Conservation (phyloP, 2,329 filamentous ascomycete genomes). For the Fusarium zealandicum region DNA sequence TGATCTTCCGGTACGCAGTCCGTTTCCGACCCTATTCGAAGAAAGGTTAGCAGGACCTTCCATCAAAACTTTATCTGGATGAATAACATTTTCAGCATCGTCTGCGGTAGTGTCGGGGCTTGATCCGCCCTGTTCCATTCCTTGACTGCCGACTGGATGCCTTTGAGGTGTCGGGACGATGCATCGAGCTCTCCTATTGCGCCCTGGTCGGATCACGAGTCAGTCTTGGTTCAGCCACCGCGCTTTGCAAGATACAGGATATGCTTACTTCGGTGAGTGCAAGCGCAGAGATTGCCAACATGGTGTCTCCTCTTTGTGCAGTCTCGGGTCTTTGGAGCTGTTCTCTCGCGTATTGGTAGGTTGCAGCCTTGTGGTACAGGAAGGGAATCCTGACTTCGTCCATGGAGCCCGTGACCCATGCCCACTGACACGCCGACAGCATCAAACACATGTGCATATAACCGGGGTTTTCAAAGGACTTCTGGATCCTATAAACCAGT, state of each 20-base stretch:
- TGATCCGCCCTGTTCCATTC: conserved; percentile 32
- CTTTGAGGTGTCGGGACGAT: conserved; percentile 52
- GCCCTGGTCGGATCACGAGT: conserved; percentile 43
- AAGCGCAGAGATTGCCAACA: conserved; percentile 54
- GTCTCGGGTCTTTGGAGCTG: conserved; percentile 50
- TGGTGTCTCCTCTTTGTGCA: conserved; percentile 51
- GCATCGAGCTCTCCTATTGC: conserved; percentile 53
- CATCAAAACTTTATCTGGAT: neutral
- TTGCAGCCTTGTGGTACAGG: conserved; percentile 55
- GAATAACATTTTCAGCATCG: conserved; percentile 48
- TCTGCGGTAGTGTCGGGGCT: conserved; percentile 48
- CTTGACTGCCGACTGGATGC: conserved; percentile 44
- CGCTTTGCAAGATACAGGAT: conserved; percentile 1
- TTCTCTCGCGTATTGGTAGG: conserved; percentile 55
- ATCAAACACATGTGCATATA: conserved; percentile 56
- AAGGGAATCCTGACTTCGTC: conserved; percentile 55
- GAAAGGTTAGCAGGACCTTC: conserved; percentile 12
- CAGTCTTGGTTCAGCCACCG: conserved; percentile 7
- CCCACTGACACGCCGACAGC: conserved; percentile 55
- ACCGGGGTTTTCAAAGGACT: conserved; percentile 53
- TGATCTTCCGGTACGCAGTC: conserved; percentile 50
- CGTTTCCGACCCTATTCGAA: conserved; percentile 49
- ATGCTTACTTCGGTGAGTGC: conserved; percentile 52
- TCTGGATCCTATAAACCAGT: conserved; percentile 47
- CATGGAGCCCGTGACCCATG: conserved; percentile 55